Evolutionary conservation across 1,284 basidiomycete species (phyloP).

Genomic region (Malassezia dermatis): DNA sequence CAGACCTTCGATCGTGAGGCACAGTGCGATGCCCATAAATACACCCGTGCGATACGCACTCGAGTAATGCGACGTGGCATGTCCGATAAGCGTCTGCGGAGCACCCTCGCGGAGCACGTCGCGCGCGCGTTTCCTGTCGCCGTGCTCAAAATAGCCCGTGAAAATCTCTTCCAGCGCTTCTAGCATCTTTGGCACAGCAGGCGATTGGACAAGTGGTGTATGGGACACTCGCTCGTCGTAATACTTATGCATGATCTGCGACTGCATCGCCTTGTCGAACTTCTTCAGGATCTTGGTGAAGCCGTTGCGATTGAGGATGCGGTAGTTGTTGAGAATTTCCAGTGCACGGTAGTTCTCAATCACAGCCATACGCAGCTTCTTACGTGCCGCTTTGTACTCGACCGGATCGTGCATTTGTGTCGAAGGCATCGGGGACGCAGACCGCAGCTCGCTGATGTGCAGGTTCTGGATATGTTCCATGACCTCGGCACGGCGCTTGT

Average conservation of each 20-base stretch:
- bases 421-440: conserved; percentile 15
- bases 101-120: conserved; percentile 55
- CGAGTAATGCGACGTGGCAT: conserved; percentile 56
- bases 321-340: conserved; percentile 69
- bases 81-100: conserved; percentile 51
- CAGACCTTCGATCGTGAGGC: conserved; percentile 63
- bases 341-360: conserved; percentile 68
- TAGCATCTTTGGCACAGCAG: conserved; percentile 59
- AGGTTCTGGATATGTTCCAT: conserved; percentile 28
- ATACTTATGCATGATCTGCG: conserved; percentile 59
- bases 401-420: conserved; percentile 57
- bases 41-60: conserved; percentile 57
- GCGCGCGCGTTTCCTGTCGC: conserved; percentile 70
- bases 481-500: conserved; percentile 28
- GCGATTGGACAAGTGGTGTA: conserved; percentile 52
- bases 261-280: conserved; percentile 74
- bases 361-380: conserved; percentile 68
- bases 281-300: conserved; percentile 81
- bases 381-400: conserved; percentile 70
- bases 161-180: conserved; percentile 52
- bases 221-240: conserved; percentile 60
- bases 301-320: conserved; percentile 66
- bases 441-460: conserved; percentile 21
- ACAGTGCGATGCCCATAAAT: conserved; percentile 65
- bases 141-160: conserved; percentile 55